Percentiles rank a stretch among this genome's conserved stretches.
Conservation (phyloP, 2,329 filamentous ascomycete species). For the Aureobasidium mangrovei region DNA sequence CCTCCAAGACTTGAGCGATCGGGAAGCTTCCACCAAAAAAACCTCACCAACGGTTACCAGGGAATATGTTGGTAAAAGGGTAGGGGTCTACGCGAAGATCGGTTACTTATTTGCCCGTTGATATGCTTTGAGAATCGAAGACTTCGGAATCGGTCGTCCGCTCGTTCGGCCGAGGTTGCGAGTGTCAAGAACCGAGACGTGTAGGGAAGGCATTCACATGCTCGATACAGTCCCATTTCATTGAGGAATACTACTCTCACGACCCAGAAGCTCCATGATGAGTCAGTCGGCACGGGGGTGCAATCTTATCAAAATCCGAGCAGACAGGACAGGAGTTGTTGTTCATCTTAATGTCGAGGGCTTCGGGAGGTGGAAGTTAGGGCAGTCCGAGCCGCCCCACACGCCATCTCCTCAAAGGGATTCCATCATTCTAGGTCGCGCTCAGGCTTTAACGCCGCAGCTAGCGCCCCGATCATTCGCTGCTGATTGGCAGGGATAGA, state of each 20-base stretch:
- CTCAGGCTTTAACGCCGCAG: not conserved
- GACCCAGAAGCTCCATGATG: not conserved
- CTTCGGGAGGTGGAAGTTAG: not conserved
- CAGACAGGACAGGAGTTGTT: not conserved
- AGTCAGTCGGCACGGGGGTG: constrained; percentile 1
- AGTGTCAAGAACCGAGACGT: too few species aligned
- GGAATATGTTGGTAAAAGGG: too few species aligned
- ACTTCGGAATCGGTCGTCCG: too few species aligned
- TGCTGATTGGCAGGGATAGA: not conserved
- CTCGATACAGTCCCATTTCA: too few species aligned
- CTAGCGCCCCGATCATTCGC: not conserved
- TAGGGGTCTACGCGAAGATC: too few species aligned
- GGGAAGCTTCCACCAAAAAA: too few species aligned
- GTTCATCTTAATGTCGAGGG: constrained; percentile 4
- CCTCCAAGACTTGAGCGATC: too few species aligned
- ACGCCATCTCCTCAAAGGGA: not conserved
- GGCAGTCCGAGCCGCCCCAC: constrained; percentile 2
- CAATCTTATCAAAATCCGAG: constrained; percentile 9
- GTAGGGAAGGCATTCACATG: too few species aligned
- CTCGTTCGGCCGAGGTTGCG: too few species aligned
- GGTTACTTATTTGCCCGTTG: too few species aligned
- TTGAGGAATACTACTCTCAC: not conserved
- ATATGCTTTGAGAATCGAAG: too few species aligned
- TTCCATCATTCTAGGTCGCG: not conserved
- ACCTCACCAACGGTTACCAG: too few species aligned